These are phyloP conservation scores for Ceratocystis lukuohia DNA, from an alignment of 2,329 filamentous ascomycete genomes.

Conservation along the genomic window DNA sequence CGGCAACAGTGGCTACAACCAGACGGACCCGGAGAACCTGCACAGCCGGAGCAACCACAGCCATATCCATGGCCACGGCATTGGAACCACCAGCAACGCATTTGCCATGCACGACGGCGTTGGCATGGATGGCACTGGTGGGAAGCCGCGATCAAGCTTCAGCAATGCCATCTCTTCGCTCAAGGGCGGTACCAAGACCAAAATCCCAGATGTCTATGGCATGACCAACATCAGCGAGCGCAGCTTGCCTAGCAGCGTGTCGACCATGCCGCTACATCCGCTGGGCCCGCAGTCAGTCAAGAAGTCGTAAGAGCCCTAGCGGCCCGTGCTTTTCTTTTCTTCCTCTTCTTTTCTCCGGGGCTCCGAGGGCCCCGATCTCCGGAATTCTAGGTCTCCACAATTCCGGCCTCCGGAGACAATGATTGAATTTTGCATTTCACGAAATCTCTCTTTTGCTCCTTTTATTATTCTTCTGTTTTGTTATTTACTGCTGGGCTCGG, in stretches of 20 bases:
- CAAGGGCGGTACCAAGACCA: slow-evolving; percentile 10
- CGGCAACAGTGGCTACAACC: slow-evolving; percentile 16
- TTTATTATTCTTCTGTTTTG: too few relatives aligned
- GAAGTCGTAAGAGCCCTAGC: slow-evolving; percentile 5
- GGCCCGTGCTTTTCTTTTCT: neutral
- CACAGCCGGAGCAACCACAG: neutral
- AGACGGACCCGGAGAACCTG: slow-evolving; percentile 14
- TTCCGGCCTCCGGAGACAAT: too few relatives aligned
- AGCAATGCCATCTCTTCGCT: slow-evolving; percentile 10
- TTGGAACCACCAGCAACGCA: slow-evolving; percentile 14
- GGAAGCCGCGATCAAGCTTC: slow-evolving; percentile 16
- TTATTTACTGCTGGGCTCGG: too few relatives aligned
- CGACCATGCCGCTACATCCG: slow-evolving; percentile 18
- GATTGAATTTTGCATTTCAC: too few relatives aligned
- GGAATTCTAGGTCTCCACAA: neutral
- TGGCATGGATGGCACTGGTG: neutral
- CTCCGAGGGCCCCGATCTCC: neutral
- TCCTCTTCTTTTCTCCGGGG: neutral
- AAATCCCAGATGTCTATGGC: slow-evolving; percentile 18
- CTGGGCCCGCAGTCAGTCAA: slow-evolving; percentile 10
- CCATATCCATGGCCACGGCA: neutral
- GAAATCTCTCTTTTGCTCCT: too few relatives aligned
- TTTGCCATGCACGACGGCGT: neutral
- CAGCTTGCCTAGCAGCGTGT: slow-evolving; percentile 14
- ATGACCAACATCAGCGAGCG: slow-evolving; percentile 19